Evolutionary conservation across 2,329 filamentous ascomycete species (phyloP), one percentile per base, ranked within the genome.

Genomic region (Xylariaceae sp.): DNA sequence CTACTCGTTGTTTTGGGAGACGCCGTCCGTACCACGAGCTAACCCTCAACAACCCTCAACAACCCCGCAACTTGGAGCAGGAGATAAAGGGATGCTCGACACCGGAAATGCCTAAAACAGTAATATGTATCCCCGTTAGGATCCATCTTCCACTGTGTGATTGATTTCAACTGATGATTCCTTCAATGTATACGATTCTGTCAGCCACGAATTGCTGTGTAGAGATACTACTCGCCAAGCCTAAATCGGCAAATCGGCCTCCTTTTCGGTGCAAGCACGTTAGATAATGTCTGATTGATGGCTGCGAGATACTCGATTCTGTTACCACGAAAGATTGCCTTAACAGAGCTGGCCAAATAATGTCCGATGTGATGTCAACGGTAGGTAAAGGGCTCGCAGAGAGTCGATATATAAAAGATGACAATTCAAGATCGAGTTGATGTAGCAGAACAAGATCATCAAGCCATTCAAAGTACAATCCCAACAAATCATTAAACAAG

Each of bases 111-210:
- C 58, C 58, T 17, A 60, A 60, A 49, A 39, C 39, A 44, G 58
- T 52, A 60, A 53, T 50, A 6, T 28, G 14, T 60, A 60, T 53
- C 53, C 34, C 58, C 58, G 53, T 16, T 12, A 6, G 14, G 16
- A 34, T 19, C 23, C 8, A 5, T 33, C 8, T 12, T 41, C 6
- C 4, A 24, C 11, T n/a, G n/a, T n/a, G n/a, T n/a, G n/a, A n/a
- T n/a, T n/a, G n/a, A n/a, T n/a, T n/a, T 5, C 26, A 2, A 4
- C 16, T 28, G 11, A 19, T n/a, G n/a, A 47, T 34, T 2, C 31
- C 12, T 28, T n/a, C n/a, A 21, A 37, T 24, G 8, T 21, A 21
- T 36, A 6, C 17, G 17, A 33, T 24, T 48, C 39, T 12, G 29
- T 21, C 9, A n/a, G n/a, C n/a, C n/a, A n/a, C n/a, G n/a, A n/a